These are phyloP conservation scores for Serendipita sp. DNA, from an alignment of 768 basidiomycete species.

Conservation along the genomic window DNA sequence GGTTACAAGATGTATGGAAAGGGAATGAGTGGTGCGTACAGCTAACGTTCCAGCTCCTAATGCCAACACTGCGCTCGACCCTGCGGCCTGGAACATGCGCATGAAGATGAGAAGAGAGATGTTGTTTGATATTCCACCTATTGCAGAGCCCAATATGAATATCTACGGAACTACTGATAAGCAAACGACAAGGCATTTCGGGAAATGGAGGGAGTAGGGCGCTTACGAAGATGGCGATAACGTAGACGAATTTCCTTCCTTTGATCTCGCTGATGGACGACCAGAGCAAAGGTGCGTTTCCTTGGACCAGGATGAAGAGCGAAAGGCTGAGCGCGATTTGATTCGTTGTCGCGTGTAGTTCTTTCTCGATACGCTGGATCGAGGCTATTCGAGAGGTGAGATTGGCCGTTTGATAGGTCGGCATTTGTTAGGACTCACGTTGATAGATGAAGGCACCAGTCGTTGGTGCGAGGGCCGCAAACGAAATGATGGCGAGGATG, in stretches of 20 bases:
- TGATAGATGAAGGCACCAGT: slow-evolving; percentile 6
- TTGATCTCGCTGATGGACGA: slow-evolving; percentile 54
- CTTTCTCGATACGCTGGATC: slow-evolving; percentile 38
- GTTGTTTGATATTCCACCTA: slow-evolving; percentile 7
- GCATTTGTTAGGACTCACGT: neutral
- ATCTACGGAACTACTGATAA: slow-evolving; percentile 7
- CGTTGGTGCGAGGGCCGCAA: neutral
- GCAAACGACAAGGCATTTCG: neutral
- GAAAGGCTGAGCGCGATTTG: slow-evolving; percentile 55
- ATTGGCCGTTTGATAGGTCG: neutral
- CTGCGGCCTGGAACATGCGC: slow-evolving; percentile 18
- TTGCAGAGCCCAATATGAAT: slow-evolving; percentile 13
- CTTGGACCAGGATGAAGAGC: slow-evolving; percentile 59
- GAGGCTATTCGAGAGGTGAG: slow-evolving; percentile 29
- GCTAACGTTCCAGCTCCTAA: slow-evolving; percentile 67
- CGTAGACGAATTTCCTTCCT: slow-evolving; percentile 38
- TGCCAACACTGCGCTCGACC: slow-evolving; percentile 47
- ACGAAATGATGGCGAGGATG: neutral
- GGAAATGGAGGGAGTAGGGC: neutral
- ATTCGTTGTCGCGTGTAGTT: slow-evolving; percentile 40
- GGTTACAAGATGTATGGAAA: neutral
- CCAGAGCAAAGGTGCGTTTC: slow-evolving; percentile 51
- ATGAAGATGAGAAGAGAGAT: slow-evolving; percentile 17
- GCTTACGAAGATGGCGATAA: slow-evolving; percentile 13
- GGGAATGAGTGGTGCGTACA: slow-evolving; percentile 9